Evolutionary conservation across 306 rosid species (phyloP).

Genomic region (Adenanthera pavonina): DNA sequence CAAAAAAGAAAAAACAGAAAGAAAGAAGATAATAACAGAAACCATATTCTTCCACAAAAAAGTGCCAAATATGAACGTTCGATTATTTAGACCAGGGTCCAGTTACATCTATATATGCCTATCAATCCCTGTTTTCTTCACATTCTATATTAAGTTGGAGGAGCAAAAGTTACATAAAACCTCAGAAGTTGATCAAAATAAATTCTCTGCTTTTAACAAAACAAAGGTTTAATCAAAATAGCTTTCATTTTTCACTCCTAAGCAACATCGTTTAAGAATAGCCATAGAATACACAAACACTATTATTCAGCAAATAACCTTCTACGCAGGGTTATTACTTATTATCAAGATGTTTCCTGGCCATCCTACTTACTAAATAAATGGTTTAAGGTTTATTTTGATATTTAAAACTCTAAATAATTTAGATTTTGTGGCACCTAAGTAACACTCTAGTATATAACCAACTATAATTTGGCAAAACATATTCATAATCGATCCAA

Average conservation of each 20-base stretch:
- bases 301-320: background rate
- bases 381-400: background rate
- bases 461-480: background rate
- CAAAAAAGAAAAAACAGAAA: too few species aligned
- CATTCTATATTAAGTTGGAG: background rate
- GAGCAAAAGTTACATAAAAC: background rate
- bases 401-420: background rate
- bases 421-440: background rate
- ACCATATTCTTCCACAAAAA: background rate
- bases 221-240: background rate
- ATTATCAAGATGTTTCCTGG: background rate
- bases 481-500: background rate
- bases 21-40: background rate
- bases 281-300: background rate
- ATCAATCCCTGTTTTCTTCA: background rate
- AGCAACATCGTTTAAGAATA: background rate
- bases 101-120: background rate
- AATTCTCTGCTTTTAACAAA: background rate
- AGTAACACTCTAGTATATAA: background rate
- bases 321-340: too few species aligned
- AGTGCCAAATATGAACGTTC: background rate
- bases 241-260: background rate
- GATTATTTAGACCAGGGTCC: slow-evolving; percentile 13
- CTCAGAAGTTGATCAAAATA: background rate
- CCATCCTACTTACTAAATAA: background rate